Evolutionary conservation across 345 rosid species (phyloP).

Genomic region (Atalantia buxifolia): DNA sequence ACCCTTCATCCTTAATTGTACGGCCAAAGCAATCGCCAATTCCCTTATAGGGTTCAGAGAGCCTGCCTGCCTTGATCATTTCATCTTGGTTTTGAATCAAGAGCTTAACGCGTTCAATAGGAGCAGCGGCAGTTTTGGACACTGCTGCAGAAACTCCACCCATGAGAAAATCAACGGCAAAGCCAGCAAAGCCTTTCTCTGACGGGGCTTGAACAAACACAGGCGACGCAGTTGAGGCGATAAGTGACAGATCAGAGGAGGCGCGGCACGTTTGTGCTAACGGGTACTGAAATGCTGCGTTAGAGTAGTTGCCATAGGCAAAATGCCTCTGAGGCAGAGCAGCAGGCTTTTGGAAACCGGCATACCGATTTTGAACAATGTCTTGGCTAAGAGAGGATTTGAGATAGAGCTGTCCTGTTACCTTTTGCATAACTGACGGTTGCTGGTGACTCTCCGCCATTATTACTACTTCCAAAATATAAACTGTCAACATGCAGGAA

Average conservation of each 20-base stretch:
- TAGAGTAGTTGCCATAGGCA: constrained; percentile 22
- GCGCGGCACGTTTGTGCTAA: not conserved
- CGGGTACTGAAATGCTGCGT: constrained; percentile 23
- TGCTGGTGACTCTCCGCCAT: constrained; percentile 44
- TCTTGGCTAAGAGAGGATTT: constrained; percentile 28
- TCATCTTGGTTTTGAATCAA: constrained; percentile 51
- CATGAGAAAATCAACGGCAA: constrained; percentile 39
- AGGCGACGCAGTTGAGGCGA: constrained; percentile 15
- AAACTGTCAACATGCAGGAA: not conserved
- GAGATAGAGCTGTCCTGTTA: constrained; percentile 37
- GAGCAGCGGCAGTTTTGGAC: constrained; percentile 48
- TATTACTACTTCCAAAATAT: not conserved
- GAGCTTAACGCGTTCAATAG: constrained; percentile 50
- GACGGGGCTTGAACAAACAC: constrained; percentile 31
- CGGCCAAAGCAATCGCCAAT: constrained; percentile 38
- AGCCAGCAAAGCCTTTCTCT: constrained; percentile 29
- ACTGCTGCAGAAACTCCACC: constrained; percentile 55
- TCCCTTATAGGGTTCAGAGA: constrained; percentile 40
- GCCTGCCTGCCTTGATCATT: constrained; percentile 46
- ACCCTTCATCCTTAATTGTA: constrained; percentile 38
- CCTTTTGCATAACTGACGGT: constrained; percentile 41
- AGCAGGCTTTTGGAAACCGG: constrained; percentile 27
- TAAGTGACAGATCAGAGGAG: constrained; percentile 4
- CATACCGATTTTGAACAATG: constrained; percentile 7
- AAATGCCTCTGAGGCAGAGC: constrained; percentile 15